Evolutionary conservation across 305 asterid species (phyloP), one percentile per base, ranked within the genome.

Genomic region (Fraxinus floribunda): DNA sequence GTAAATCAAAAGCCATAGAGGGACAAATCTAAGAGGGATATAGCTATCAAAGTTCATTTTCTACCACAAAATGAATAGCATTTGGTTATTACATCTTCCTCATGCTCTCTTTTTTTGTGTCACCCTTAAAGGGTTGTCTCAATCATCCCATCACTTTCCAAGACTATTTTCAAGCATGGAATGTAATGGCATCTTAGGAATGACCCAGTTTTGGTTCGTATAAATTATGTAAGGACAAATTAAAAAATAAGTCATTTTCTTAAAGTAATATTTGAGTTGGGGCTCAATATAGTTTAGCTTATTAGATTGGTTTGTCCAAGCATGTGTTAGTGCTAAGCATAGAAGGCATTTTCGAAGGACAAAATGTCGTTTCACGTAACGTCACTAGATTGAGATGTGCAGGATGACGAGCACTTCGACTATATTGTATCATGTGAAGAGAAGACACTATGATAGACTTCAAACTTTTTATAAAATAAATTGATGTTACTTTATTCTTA

Each of bases 181-280:
- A 26, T 20, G 30, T 18, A 78, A 18, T 57, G 81, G 76, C 81
- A 79, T 64, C 76, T 46, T 36, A 78, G 66, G 81, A 64, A 22
- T 24, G 34, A 62, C 34, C 34, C 4, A 62, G 16, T 9, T 7
- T 62, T 20, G 1, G 16, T 62, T 62, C 29, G 3, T 57, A 57
- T 5, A 57, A 4, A 57, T 57, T 62, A 62, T 62, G 32, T 24
- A 20, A 8, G 16, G 6, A 7, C 29, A 22, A 20, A 22, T 24
- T 7, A 0, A 64, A 64, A 24, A 22, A 22, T 20, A 64, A 64
- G 15, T 64, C 32, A 64, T 20, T 20, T 62, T 22, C 13, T 0
- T 0, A 4, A 0, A 57, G 29, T 57, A 18, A 20, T 1, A 6
- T 57, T 18, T 18, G 66, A 18, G 66, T 0, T 57, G 8, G 1